Conservation (phyloP, 148 eudicot genomes). For the Suaeda aralocaspica region DNA sequence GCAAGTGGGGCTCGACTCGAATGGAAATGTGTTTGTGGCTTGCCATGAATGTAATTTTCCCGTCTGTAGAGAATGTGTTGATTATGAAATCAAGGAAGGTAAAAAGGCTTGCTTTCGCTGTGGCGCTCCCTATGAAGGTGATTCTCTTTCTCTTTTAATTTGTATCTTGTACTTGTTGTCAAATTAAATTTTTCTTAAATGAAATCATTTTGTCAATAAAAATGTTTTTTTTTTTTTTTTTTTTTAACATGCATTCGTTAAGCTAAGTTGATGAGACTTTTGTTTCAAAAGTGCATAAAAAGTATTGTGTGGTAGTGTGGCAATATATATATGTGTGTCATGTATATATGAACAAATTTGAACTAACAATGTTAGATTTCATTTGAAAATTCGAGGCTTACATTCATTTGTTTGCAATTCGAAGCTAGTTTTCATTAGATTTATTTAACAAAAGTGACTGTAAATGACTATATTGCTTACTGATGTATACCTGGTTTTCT, state of each 20-base stretch:
- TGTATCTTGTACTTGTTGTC: no score
- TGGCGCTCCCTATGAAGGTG: slow-evolving; percentile 59
- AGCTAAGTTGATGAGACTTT: no score
- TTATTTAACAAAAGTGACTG: neutral
- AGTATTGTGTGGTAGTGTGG: no score
- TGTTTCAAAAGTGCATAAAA: no score
- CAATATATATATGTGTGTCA: neutral
- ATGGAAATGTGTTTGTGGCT: slow-evolving; percentile 77
- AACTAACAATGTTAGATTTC: no score
- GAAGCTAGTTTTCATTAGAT: neutral
- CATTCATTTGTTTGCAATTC: neutral
- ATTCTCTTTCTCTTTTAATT: neutral
- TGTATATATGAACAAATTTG: no score
- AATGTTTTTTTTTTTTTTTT: neutral
- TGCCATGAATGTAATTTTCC: slow-evolving; percentile 83
- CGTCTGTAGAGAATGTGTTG: slow-evolving; percentile 69
- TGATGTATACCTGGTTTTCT: neutral
- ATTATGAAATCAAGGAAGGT: slow-evolving; percentile 74
- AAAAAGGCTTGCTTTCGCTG: slow-evolving; percentile 66
- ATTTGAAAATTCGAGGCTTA: neutral
- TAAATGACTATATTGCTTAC: neutral
- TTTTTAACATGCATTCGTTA: no score
- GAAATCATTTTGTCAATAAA: neutral
- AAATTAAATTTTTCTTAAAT: no score
- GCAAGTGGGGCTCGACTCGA: slow-evolving; percentile 47